These are phyloP conservation scores for Pyronema omphalodes DNA, from an alignment of 495 filamentous ascomycete genomes.

Conservation along the genomic window DNA sequence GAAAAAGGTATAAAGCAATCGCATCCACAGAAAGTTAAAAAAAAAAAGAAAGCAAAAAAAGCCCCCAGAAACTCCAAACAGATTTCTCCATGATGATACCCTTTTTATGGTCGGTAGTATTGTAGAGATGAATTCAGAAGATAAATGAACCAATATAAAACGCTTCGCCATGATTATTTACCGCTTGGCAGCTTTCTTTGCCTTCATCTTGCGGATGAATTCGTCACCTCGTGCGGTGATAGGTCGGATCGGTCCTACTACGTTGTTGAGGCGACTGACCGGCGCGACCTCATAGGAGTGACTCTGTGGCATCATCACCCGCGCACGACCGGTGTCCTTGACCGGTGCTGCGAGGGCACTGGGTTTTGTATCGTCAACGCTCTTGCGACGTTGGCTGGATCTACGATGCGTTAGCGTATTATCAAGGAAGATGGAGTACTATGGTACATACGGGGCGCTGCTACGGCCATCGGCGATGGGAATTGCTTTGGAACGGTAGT, in stretches of 20 bases:
- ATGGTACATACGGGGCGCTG: background rate
- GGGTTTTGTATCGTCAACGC: slow-evolving; percentile 10
- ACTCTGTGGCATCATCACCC: slow-evolving; percentile 15
- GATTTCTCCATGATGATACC: too few species aligned
- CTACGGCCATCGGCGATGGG: slow-evolving; percentile 10
- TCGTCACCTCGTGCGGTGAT: slow-evolving; percentile 20
- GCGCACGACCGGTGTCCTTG: slow-evolving; percentile 15
- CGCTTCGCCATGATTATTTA: too few species aligned
- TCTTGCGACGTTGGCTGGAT: slow-evolving; percentile 7
- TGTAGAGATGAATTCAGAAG: too few species aligned
- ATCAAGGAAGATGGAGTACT: too few species aligned
- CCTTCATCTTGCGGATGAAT: slow-evolving; percentile 24
- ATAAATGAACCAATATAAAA: too few species aligned
- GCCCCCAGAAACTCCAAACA: too few species aligned
- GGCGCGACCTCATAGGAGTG: slow-evolving; percentile 23
- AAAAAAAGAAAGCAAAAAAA: too few species aligned
- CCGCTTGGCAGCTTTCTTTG: slow-evolving; percentile 11
- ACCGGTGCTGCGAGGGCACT: background rate
- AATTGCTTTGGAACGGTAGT: slow-evolving; percentile 38
- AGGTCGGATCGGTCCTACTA: slow-evolving; percentile 17
- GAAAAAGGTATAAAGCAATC: too few species aligned
- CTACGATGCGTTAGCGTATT: background rate
- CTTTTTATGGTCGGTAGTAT: too few species aligned
- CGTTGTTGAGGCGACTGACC: slow-evolving; percentile 10
- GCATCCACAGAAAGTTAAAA: too few species aligned